Evolutionary conservation across 2,329 filamentous ascomycete genomes (phyloP).

Genomic region (Grosmannia huntii): DNA sequence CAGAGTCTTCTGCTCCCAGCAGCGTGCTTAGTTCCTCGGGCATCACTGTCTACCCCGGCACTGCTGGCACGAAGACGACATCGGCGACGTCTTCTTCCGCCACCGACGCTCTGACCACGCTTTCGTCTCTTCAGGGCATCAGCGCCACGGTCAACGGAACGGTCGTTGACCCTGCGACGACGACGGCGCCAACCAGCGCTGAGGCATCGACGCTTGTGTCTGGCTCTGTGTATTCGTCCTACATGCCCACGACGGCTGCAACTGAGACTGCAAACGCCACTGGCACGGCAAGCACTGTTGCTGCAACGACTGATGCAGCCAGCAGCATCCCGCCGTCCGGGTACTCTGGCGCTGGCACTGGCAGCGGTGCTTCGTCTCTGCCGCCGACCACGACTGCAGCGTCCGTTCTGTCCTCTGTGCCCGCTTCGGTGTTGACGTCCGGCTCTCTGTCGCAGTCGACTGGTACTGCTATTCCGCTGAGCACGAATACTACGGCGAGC

Average conservation of each 20-base stretch:
- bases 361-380: neutral
- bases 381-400: neutral
- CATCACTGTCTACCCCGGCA: conserved; percentile 3
- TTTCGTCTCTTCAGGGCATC: neutral
- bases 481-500: neutral
- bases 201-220: neutral
- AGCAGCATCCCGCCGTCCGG: neutral
- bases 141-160: neutral
- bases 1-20: conserved; percentile 4
- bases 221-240: neutral
- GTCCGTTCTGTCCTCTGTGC: neutral
- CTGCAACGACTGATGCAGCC: neutral
- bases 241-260: neutral
- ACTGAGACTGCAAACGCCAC: neutral
- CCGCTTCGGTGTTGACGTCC: neutral
- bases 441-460: neutral
- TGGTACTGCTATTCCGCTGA: neutral
- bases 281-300: neutral
- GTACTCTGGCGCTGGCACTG: conserved; percentile 2
- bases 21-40: conserved; percentile 7
- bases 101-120: neutral
- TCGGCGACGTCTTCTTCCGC: neutral
- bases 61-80: neutral
- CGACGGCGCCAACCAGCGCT: too few species aligned
- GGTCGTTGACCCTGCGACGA: neutral